Evolutionary conservation across 179 eudicot genomes (phyloP), one percentile per base, ranked within the genome.

Genomic region (Beta lomatogona): DNA sequence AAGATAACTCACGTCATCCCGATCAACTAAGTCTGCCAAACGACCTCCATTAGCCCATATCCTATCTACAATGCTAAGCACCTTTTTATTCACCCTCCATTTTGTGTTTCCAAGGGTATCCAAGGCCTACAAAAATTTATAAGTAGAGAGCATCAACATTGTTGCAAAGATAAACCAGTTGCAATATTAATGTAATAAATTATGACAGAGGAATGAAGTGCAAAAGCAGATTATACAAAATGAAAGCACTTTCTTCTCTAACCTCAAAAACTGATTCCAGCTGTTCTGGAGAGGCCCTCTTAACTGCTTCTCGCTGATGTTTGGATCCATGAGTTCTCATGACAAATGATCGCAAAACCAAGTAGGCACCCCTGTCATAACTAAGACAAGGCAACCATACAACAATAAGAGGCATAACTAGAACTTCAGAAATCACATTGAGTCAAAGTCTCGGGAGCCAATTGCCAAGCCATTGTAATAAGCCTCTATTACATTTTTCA

Each of bases 261-360:
- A 94, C 99, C 96, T 94, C 95, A 85, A 86, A 97, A 57, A 94
- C 95, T 70, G 90, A 86, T 61, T 81, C 77, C 76, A 94, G 80
- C 83, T 93, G 93, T 84, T 88, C 81, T 68, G n/a, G 55, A 2
- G 93, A 87, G 74, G 88, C 83, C 80, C 86, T 91, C 89, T 82
- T 91, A 59, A 97, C 80, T 36, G 90, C 92, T 80, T 89, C 94
- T 36, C 97, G 91, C 77, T 91, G 99, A 78, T 93, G 97, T 78
- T 84, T 93, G 22, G 95, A 89, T 82, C 99, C 99, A 82, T 91
- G 98, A 45, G 92, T 93, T 74, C 99, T 95, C 99, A 97, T 97
- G 61, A 93, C 89, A 86, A 88, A 94, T 48, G 99, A 97, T 44
- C 97, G 97, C 78, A 97, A 87, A 89, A 87, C 95, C 75, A 97